phyloP scores from a whole-genome alignment of 495 filamentous ascomycete species.

The Lentithecium fluviatile region DNA sequence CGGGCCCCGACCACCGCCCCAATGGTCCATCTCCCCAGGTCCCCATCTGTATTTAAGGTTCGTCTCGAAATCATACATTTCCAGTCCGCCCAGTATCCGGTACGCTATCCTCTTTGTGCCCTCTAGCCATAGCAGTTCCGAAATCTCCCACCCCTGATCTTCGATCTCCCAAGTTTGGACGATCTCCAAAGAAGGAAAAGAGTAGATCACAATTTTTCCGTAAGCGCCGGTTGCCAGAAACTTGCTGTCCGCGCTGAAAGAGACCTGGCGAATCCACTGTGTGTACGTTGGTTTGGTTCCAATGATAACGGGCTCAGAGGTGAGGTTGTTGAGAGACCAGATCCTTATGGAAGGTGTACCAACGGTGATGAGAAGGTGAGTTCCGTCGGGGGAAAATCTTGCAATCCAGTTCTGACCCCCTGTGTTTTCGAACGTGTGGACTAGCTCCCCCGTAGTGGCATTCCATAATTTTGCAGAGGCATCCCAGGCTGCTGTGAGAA shows the following conservation, averaged over 20 bases:
- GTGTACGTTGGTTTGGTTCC: background rate
- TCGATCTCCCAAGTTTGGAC: constrained; percentile 4
- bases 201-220: constrained; percentile 1
- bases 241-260: constrained; percentile 1
- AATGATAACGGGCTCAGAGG: background rate
- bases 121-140: background rate
- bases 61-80: constrained; percentile 16
- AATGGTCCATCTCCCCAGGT: constrained; percentile 2
- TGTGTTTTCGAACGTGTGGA: background rate
- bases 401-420: constrained; percentile 5
- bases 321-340: background rate
- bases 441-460: background rate
- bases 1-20: background rate
- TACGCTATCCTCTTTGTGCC: constrained; percentile 5
- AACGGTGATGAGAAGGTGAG: background rate
- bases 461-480: constrained; percentile 5
- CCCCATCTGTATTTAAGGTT: constrained; percentile 17
- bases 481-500: constrained; percentile 5
- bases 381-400: constrained; percentile 7
- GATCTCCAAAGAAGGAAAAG: background rate
- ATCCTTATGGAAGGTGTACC: background rate
- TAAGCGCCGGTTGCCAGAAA: background rate
- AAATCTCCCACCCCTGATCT: background rate
- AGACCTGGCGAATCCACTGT: too few species aligned
- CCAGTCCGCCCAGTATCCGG: background rate